phyloP scores from a whole-genome alignment of 2,329 filamentous ascomycete genomes.

The Teratosphaeria pseudoeucalypti region DNA sequence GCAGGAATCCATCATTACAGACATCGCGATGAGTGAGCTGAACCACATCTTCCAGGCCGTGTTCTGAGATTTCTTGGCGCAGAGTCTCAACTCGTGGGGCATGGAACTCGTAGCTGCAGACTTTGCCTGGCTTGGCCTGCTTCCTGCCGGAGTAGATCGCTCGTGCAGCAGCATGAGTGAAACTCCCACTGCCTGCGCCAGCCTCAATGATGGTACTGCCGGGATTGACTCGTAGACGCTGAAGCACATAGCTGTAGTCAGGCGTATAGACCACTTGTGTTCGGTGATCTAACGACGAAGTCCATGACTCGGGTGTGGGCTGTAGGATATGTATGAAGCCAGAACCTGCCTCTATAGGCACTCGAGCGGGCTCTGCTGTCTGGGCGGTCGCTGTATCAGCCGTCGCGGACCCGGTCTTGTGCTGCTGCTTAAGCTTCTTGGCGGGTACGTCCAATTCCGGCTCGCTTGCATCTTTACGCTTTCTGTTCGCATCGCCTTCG shows the following conservation, averaged over 20 bases:
- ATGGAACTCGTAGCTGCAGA: slow-evolving; percentile 78
- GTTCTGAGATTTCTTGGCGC: slow-evolving; percentile 56
- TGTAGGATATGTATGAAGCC: slow-evolving; percentile 72
- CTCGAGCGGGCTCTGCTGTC: slow-evolving; percentile 9
- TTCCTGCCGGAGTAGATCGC: slow-evolving; percentile 65
- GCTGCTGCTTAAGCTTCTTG: slow-evolving; percentile 26
- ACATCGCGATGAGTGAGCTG: slow-evolving; percentile 70
- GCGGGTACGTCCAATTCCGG: slow-evolving; percentile 10
- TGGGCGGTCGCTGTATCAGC: slow-evolving; percentile 11
- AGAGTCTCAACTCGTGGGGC: slow-evolving; percentile 60
- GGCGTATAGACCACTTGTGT: slow-evolving; percentile 83
- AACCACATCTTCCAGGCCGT: slow-evolving; percentile 56
- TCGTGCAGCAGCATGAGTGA: slow-evolving; percentile 67
- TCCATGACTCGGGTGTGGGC: slow-evolving; percentile 76
- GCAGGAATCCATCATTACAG: slow-evolving; percentile 61
- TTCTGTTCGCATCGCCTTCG: background rate
- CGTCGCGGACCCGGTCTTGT: slow-evolving; percentile 18
- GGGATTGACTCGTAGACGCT: slow-evolving; percentile 62
- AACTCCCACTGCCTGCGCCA: slow-evolving; percentile 71
- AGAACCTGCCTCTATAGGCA: slow-evolving; percentile 44
- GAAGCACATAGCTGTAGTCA: slow-evolving; percentile 76
- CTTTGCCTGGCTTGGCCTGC: slow-evolving; percentile 44
- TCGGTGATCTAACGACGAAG: slow-evolving; percentile 64
- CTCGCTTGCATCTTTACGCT: slow-evolving; percentile 13
- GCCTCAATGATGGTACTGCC: slow-evolving; percentile 69